Base-by-base conservation (phyloP, 805 yeast species). In the Pichia scutulata region DNA sequence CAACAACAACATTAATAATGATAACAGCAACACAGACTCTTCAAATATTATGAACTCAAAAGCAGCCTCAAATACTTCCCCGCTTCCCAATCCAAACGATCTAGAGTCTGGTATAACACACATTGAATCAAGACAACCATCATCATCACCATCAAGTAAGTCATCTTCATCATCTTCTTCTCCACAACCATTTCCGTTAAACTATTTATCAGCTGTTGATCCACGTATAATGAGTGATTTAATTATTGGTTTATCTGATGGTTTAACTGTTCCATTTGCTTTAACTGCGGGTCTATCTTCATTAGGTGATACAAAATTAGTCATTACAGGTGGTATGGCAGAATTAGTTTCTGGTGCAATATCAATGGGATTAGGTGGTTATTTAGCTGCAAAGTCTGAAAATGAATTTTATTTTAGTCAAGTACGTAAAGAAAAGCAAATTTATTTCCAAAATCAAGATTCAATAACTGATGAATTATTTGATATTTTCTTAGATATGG, bases 191-290 rank as follows among this genome's bases (percentile, higher is more conserved):
- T 21, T 43, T 10, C 41, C 45, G 9, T 16, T 50, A 13, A 50
- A 50, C 21, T 59, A 81, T 37, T 72, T 82, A 53, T 75, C 74
- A 39, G 76, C 71, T 43, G 74, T 86, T 47, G 93, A 86, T 63
- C 99, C 99, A 10, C 80, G 99, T 65, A 90, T 90, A 24, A 87
- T 92, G 84, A 83, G 93, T 43, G 98, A 92, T 66, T 76, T 87
- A 50, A 89, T 92, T 57, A 92, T 92, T 62, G 99, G 99, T 6
- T 77, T 92, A 46, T 83, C 93, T 36, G 99, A 92, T 66, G 99
- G 99, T 5, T 76, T 92, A 57, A 92, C 98, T 0, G 99, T 92
- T 40, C 99, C 99, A n/a, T 92, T 92, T 74, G 99, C 99, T 2
- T 76, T 93, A 58, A 93, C 98, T 1, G 98, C 99, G 0, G 99